A percentile compares a stretch with the other conserved stretches of the same genome.
These are phyloP conservation scores for Penicillium flavigenum DNA, from an alignment of 495 filamentous ascomycete genomes.

Conservation along the genomic window DNA sequence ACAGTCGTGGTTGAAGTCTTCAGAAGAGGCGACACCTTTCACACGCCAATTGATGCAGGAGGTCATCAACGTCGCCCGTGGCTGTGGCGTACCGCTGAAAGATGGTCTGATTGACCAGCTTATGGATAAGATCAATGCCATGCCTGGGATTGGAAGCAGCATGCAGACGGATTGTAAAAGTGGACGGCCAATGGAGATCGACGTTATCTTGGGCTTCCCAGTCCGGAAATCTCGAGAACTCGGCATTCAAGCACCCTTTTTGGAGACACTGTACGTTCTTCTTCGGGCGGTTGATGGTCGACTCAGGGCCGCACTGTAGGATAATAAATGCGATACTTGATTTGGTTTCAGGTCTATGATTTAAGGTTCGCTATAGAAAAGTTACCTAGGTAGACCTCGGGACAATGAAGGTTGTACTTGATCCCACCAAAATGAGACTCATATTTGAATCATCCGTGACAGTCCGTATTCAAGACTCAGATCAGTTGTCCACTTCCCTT, in stretches of 20 bases:
- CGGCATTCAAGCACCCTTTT: slow-evolving; percentile 45
- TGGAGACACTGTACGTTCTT: slow-evolving; percentile 48
- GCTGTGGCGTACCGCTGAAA: slow-evolving; percentile 40
- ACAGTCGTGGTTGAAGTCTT: slow-evolving; percentile 46
- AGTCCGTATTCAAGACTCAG: not conserved
- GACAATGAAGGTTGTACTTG: not conserved
- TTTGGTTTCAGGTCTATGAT: not conserved
- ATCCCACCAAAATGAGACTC: not conserved
- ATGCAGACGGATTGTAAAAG: slow-evolving; percentile 55
- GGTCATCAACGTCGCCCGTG: slow-evolving; percentile 48
- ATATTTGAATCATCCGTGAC: not conserved
- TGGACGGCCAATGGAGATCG: slow-evolving; percentile 53
- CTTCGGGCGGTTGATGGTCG: slow-evolving; percentile 27
- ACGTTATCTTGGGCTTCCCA: slow-evolving; percentile 56
- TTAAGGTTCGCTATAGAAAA: not conserved
- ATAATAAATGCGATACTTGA: not conserved
- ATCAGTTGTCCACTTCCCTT: not conserved
- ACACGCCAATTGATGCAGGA: slow-evolving; percentile 49
- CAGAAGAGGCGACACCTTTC: slow-evolving; percentile 40
- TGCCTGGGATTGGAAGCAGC: slow-evolving; percentile 50
- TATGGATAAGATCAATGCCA: slow-evolving; percentile 41
- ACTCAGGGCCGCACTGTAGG: slow-evolving; percentile 21
- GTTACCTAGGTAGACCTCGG: not conserved
- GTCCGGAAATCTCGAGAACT: slow-evolving; percentile 49
- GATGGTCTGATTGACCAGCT: slow-evolving; percentile 42